These are phyloP conservation scores for Copromyces sp. DNA, from an alignment of 495 filamentous ascomycete species.

Conservation along the genomic window DNA sequence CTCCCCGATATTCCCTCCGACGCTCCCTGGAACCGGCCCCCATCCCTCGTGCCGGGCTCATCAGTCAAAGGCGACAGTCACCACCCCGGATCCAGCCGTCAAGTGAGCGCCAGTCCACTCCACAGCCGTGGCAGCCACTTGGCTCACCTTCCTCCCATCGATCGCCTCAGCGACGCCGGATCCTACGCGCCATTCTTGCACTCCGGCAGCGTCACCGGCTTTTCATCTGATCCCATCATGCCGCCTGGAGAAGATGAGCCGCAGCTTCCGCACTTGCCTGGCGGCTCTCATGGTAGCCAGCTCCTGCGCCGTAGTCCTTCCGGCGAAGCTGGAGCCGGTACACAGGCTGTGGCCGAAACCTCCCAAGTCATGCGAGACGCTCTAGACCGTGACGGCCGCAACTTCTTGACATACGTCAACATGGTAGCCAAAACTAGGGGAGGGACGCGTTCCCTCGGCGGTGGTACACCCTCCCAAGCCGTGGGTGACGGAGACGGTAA, in stretches of 20 bases:
- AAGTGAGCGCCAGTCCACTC: slow-evolving; percentile 29
- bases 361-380: slow-evolving; percentile 16
- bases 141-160: slow-evolving; percentile 15
- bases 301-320: neutral
- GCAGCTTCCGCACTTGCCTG: neutral
- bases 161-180: slow-evolving; percentile 29
- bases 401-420: slow-evolving; percentile 47
- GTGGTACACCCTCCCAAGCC: neutral
- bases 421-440: slow-evolving; percentile 25
- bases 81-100: slow-evolving; percentile 13
- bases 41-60: slow-evolving; percentile 32
- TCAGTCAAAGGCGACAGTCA: slow-evolving; percentile 23
- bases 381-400: slow-evolving; percentile 30
- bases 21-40: slow-evolving; percentile 36
- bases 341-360: neutral
- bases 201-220: slow-evolving; percentile 18
- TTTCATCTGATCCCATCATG: slow-evolving; percentile 8
- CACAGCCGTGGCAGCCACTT: slow-evolving; percentile 22
- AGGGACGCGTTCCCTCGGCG: slow-evolving; percentile 3
- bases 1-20: slow-evolving; percentile 33
- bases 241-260: slow-evolving; percentile 4
- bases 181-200: slow-evolving; percentile 13
- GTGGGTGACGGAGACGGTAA: neutral
- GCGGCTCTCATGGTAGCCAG: neutral
- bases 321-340: neutral